Evolutionary conservation across 2,329 filamentous ascomycete species (phyloP).

Genomic region (Epichloe coenophiala): DNA sequence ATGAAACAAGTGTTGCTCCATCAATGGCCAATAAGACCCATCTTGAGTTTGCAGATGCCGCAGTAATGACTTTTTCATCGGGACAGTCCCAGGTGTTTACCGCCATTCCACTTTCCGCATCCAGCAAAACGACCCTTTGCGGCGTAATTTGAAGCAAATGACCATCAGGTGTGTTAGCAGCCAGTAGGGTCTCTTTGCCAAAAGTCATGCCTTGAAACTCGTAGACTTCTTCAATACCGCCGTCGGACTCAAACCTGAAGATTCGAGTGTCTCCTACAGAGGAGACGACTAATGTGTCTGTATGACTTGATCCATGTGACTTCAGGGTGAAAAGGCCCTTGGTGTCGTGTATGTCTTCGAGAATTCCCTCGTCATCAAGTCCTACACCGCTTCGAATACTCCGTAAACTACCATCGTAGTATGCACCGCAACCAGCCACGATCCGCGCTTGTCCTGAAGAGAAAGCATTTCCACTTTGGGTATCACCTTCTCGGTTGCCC

Average conservation of each 20-base stretch:
- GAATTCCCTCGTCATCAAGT: slow-evolving; percentile 70
- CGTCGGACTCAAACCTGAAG: slow-evolving; percentile 61
- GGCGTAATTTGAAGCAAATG: slow-evolving; percentile 67
- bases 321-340: slow-evolving; percentile 59
- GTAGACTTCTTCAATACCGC: slow-evolving; percentile 79
- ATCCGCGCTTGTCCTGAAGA: slow-evolving; percentile 90
- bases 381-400: slow-evolving; percentile 91
- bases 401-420: slow-evolving; percentile 73
- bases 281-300: slow-evolving; percentile 65
- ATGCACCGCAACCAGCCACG: slow-evolving; percentile 83
- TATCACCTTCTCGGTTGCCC: slow-evolving; percentile 69
- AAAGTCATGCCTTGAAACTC: slow-evolving; percentile 57
- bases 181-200: slow-evolving; percentile 58
- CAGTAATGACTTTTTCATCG: slow-evolving; percentile 49
- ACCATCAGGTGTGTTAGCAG: slow-evolving; percentile 47
- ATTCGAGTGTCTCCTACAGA: slow-evolving; percentile 74
- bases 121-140: slow-evolving; percentile 45
- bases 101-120: slow-evolving; percentile 42
- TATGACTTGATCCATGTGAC: slow-evolving; percentile 31
- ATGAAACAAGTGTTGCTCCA: slow-evolving; percentile 56
- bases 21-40: slow-evolving; percentile 62
- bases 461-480: slow-evolving; percentile 68
- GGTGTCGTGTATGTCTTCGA: slow-evolving; percentile 66
- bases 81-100: slow-evolving; percentile 44
- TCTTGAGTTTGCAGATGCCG: slow-evolving; percentile 59